Evolutionary conservation across 805 yeast genomes (phyloP), one percentile per base, ranked within the genome.

Genomic region (Huiozyma naganishii): DNA sequence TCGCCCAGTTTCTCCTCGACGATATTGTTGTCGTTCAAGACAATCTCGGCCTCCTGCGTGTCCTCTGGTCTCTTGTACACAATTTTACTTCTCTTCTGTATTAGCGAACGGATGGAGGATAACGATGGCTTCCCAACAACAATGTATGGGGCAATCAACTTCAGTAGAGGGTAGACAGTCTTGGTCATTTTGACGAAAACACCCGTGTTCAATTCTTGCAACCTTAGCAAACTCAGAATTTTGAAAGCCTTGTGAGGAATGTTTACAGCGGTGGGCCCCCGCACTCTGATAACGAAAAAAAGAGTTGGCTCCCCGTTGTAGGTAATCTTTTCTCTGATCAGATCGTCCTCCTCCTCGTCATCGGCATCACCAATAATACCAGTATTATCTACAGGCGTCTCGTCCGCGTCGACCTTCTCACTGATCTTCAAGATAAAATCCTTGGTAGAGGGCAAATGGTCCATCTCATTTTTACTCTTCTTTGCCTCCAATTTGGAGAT

Each of bases 61-160:
- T 55, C 61, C 8, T 58, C 53, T 5, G 61, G 57, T 34, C 54
- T 51, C 12, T 57, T 57, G 36, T 65, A 59, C 44, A 66, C 56
- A 33, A 80, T 72, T 40, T 76, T 74, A 23, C 86, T 83, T 73
- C 92, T 79, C 66, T 83, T 84, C 62, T 81, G 90, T 54, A 84
- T 70, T 45, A 84, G 65, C 47, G 79, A 74, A 67, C 92, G 78
- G 44, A 83, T 76, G 2, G 88, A 78, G 27, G 75, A 69, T 54
- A 83, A 66, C n/a, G 86, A 77, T 45, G 94, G 94, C 47, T 69
- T 69, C 37, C 94, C 94, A 50, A 79, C 69, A 41, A 82, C 81
- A 41, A 83, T 70, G 57, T 82, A 83, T 41, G 92, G 90, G 17
- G 84, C 71, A 43, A 83, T 71, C 48, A 84, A 65, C 58, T 77